Conservation (phyloP, 2,329 filamentous ascomycete species). For the Ceratocystis eucalypticola region DNA sequence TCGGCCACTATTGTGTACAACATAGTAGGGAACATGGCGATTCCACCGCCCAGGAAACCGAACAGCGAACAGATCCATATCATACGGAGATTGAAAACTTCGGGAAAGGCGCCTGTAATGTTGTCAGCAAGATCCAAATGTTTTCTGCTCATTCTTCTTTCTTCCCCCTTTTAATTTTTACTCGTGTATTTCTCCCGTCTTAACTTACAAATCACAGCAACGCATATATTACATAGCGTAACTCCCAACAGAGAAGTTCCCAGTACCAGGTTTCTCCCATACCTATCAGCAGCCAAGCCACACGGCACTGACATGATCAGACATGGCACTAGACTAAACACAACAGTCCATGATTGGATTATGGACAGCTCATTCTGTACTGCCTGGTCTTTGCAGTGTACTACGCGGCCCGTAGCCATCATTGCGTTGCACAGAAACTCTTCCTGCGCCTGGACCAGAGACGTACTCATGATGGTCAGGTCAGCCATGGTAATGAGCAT, state of each 20-base stretch:
- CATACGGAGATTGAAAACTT: constrained; percentile 19
- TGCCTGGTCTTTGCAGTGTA: constrained; percentile 20
- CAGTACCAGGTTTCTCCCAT: constrained; percentile 20
- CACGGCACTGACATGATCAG: constrained; percentile 21
- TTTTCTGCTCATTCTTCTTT: too few relatives aligned
- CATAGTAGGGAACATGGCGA: constrained; percentile 20
- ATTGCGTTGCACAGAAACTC: constrained; percentile 16
- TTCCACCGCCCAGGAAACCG: constrained; percentile 21
- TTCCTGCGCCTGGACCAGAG: constrained; percentile 17
- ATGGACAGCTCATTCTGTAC: constrained; percentile 22
- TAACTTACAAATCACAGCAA: constrained; percentile 18
- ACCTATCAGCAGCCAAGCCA: constrained; percentile 21
- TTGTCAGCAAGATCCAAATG: not conserved
- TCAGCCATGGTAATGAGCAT: constrained; percentile 17
- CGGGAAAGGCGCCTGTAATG: constrained; percentile 17
- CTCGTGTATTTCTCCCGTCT: not conserved
- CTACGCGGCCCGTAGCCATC: not conserved
- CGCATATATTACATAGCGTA: constrained; percentile 12
- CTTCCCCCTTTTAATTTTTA: not conserved
- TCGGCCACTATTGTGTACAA: constrained; percentile 21
- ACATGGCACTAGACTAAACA: constrained; percentile 20
- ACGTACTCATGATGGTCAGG: constrained; percentile 18
- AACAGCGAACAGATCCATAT: constrained; percentile 20
- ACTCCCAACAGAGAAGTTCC: constrained; percentile 19
- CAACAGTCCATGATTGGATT: constrained; percentile 20